Conservation (phyloP, 345 rosid species). For the Rhizophora apiculata region DNA sequence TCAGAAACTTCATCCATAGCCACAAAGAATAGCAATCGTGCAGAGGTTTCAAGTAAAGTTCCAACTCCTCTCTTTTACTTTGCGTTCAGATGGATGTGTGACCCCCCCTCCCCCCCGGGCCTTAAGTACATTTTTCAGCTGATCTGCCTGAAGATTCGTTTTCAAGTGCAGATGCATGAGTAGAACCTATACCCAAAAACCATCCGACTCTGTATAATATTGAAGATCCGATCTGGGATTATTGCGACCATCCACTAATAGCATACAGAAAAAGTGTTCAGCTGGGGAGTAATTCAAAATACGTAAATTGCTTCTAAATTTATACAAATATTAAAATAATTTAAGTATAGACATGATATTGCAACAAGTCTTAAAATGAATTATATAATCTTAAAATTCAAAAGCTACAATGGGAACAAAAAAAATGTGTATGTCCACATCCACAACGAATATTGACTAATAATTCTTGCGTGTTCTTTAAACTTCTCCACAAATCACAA, state of each 20-base stretch:
- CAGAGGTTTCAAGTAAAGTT: background rate
- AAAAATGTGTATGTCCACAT: too few species aligned
- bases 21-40: background rate
- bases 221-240: background rate
- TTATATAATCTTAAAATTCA: too few species aligned
- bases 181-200: background rate
- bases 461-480: too few species aligned
- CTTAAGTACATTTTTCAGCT: slow-evolving; percentile 64
- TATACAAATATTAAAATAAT: too few species aligned
- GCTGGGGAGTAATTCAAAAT: too few species aligned
- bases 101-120: slow-evolving; percentile 46
- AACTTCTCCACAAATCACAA: too few species aligned
- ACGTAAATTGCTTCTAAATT: too few species aligned
- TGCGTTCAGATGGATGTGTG: slow-evolving; percentile 51
- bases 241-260: background rate
- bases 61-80: slow-evolving; percentile 60
- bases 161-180: slow-evolving; percentile 59
- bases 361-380: too few species aligned
- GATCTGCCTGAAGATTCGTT: slow-evolving; percentile 77
- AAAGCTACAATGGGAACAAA: too few species aligned
- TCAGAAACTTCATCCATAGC: background rate
- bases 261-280: too few species aligned
- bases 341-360: too few species aligned
- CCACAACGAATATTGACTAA: too few species aligned
- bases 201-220: background rate